phyloP scores from a whole-genome alignment of 352 stramenopile genomes.

The Pythium aristosporum region DNA sequence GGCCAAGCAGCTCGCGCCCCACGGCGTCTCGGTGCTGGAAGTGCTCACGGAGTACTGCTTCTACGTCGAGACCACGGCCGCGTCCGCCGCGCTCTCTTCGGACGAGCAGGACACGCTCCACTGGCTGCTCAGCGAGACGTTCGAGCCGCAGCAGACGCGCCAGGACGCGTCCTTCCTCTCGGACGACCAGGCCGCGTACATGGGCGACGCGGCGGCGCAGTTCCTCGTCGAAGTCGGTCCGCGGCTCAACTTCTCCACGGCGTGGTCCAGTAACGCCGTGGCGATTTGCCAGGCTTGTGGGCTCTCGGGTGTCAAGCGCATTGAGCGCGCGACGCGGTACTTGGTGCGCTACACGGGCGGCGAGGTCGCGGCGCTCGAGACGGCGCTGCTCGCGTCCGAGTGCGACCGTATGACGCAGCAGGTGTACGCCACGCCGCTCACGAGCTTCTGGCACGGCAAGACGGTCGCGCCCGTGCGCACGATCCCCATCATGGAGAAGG shows the following conservation, averaged over 20 bases:
- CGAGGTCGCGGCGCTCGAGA: slow-evolving; percentile 47
- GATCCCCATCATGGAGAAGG: slow-evolving; percentile 95
- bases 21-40: slow-evolving; percentile 35
- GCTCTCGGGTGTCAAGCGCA: slow-evolving; percentile 85
- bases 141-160: slow-evolving; percentile 88
- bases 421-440: slow-evolving; percentile 90
- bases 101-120: slow-evolving; percentile 79
- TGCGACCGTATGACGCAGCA: slow-evolving; percentile 99
- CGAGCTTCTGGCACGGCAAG: slow-evolving; percentile 89
- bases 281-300: slow-evolving; percentile 96
- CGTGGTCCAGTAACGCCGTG: slow-evolving; percentile 98
- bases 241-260: slow-evolving; percentile 97
- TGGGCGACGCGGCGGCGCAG: slow-evolving; percentile 23
- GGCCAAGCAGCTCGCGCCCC: slow-evolving; percentile 28
- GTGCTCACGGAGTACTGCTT: slow-evolving; percentile 97
- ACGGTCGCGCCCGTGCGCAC: slow-evolving; percentile 83
- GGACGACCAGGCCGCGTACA: slow-evolving; percentile 14
- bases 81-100: slow-evolving; percentile 33
- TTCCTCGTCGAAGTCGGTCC: slow-evolving; percentile 96
- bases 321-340: slow-evolving; percentile 95
- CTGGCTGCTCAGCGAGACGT: slow-evolving; percentile 97
- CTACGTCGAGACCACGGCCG: slow-evolving; percentile 87
- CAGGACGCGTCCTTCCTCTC: slow-evolving; percentile 55
- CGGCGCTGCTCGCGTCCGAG: slow-evolving; percentile 62
- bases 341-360: slow-evolving; percentile 62